Percentiles rank a stretch among this genome's conserved stretches.
Evolutionary conservation across 177 flowering plant genomes (phyloP).

Genomic region (Vitis hybrid): DNA sequence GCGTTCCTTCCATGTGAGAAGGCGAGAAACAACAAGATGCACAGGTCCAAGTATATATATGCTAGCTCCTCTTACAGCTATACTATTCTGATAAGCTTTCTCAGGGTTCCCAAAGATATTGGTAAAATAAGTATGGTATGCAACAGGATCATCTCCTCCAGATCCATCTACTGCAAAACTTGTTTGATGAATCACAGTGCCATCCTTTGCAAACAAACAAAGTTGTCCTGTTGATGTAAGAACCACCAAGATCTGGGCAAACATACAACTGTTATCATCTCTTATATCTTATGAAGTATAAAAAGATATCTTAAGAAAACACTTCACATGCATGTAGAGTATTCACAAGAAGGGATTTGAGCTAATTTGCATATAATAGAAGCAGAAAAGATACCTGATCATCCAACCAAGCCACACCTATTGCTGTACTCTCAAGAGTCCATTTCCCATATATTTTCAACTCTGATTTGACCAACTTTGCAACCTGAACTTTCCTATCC

Average conservation of each 20-base stretch:
- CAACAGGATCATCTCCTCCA: constrained; percentile 69
- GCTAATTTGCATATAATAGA: background rate
- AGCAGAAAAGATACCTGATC: constrained; percentile 57
- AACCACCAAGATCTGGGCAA: constrained; percentile 85
- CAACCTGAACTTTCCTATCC: constrained; percentile 90
- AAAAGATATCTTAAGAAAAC: background rate
- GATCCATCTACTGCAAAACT: constrained; percentile 63
- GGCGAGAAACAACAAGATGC: constrained; percentile 80
- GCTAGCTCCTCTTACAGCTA: constrained; percentile 86
- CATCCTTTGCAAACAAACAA: constrained; percentile 79
- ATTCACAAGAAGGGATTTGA: background rate
- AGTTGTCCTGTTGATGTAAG: constrained; percentile 76
- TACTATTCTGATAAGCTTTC: constrained; percentile 87
- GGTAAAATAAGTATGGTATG: constrained; percentile 70
- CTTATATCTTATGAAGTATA: background rate
- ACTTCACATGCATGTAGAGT: background rate
- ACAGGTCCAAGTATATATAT: constrained; percentile 75
- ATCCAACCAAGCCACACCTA: constrained; percentile 94
- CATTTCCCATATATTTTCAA: constrained; percentile 70
- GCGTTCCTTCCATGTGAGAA: constrained; percentile 97
- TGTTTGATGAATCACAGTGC: constrained; percentile 81
- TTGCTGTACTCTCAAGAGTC: constrained; percentile 81
- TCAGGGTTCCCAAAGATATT: constrained; percentile 92
- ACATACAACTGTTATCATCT: constrained; percentile 4
- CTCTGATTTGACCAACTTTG: constrained; percentile 82